Conservation (phyloP, 768 basidiomycete genomes). For the Pisolithus marmoratus region DNA sequence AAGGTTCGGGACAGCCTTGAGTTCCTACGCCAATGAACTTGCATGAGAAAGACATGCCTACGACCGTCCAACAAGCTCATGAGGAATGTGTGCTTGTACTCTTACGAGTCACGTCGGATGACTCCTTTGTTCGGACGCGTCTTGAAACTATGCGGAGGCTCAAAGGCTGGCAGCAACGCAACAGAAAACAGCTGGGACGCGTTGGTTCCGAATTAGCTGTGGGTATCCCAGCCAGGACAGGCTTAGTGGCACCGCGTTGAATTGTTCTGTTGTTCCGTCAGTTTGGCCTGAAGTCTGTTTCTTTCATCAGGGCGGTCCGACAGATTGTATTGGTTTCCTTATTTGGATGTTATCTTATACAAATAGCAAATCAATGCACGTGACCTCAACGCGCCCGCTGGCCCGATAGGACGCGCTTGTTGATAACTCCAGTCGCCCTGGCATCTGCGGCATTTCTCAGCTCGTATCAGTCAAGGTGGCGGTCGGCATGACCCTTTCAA, state of each 20-base stretch:
- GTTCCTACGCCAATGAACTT: slow-evolving; percentile 6
- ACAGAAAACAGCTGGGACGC: background rate
- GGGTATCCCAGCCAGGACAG: no score
- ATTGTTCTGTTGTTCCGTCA: no score
- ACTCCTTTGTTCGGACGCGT: background rate
- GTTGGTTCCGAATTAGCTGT: background rate
- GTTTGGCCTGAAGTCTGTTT: no score
- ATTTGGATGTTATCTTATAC: background rate
- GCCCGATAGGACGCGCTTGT: slow-evolving; percentile 8
- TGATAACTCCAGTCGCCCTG: background rate
- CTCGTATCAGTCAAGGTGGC: no score
- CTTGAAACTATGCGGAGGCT: no score
- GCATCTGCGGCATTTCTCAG: background rate
- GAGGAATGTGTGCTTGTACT: background rate
- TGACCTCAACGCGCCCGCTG: slow-evolving; percentile 18
- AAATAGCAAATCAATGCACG: slow-evolving; percentile 28
- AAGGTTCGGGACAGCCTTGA: slow-evolving; percentile 10
- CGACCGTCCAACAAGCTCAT: slow-evolving; percentile 34
- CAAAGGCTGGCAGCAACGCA: background rate
- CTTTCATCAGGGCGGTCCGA: no score
- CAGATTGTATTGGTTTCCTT: background rate
- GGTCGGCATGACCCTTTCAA: no score
- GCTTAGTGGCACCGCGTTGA: no score
- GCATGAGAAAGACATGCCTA: slow-evolving; percentile 31
- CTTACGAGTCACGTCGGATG: no score